Base-by-base conservation (phyloP, 2,329 filamentous ascomycete species). In the Byssoonygena ceratinophila region DNA sequence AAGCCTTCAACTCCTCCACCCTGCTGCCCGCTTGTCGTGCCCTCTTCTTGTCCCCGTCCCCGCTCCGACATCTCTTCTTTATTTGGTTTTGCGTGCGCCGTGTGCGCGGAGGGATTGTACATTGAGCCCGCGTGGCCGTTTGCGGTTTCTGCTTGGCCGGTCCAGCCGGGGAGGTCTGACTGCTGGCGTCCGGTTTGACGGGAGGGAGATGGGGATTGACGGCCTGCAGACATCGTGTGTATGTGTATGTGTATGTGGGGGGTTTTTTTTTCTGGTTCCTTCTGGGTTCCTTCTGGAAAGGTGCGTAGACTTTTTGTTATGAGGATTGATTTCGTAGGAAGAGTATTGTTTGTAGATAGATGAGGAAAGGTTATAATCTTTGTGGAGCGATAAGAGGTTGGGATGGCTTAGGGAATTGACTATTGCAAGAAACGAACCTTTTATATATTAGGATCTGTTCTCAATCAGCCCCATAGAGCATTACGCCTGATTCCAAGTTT, bases 141-240 rank as follows among this genome's bases (percentile, higher is more conserved):
- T 81, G 77, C 45, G 70, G 68, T 57, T 32, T 54, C 54, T 16
- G 57, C 52, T 43, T 57, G 51, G 22, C 57, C 57, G 14, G 57
- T 45, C 57, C 57, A 59, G 37, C 76, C 63, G 9, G 75, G 66
- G n/a, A 77, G 64, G 6, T 78, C 79, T 58, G 79, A 71, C 54
- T 80, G 69, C 72, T 92, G 87, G 52, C 74, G 69, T 55, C 79
- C 82, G 34, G 75, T 72, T 70, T 87, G 85, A 59, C 68, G 65
- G 72, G 86, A 81, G 25, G 86, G 85, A 49, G 82, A 73, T 57
- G 88, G 89, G 29, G 88, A 94, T 71, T 94, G 79, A 64, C 83
- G 82, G 67, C 86, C 85, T 69, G 78, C 70, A 61, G 85, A 82
- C 84, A 88, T 87, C 63, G 39, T 54, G 41, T 3, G 66, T 59